Conservation (phyloP, 2,329 filamentous ascomycete genomes). For the Endoconidiophora laricicola region DNA sequence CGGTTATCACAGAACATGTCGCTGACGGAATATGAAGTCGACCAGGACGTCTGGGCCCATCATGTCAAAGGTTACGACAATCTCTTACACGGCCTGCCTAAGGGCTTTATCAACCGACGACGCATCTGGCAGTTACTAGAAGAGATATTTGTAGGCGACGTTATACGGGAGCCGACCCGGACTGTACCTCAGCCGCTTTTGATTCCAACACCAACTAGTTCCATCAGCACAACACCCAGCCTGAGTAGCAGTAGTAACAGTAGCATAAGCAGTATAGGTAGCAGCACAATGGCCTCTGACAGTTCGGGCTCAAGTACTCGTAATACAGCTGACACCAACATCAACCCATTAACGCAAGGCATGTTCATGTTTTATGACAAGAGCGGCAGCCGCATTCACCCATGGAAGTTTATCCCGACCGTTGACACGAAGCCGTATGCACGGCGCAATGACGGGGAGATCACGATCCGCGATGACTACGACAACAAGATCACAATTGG, state of each 20-base stretch:
- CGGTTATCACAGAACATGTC: background rate
- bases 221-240: too few relatives aligned
- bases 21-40: background rate
- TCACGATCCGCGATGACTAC: background rate
- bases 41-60: background rate
- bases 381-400: background rate
- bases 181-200: too few relatives aligned
- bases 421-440: background rate
- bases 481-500: background rate
- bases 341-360: background rate
- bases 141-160: slow-evolving; percentile 9
- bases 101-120: slow-evolving; percentile 2
- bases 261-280: background rate
- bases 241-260: too few relatives aligned
- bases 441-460: background rate
- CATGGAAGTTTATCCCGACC: background rate
- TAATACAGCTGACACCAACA: too few relatives aligned
- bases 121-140: slow-evolving; percentile 8
- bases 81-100: background rate
- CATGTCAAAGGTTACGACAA: background rate
- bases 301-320: too few relatives aligned
- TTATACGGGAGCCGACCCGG: background rate
- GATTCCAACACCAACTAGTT: too few relatives aligned
- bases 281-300: background rate
- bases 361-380: slow-evolving; percentile 1